Conservation (phyloP, 306 rosid species). For the Gastrolobium bilobum region DNA sequence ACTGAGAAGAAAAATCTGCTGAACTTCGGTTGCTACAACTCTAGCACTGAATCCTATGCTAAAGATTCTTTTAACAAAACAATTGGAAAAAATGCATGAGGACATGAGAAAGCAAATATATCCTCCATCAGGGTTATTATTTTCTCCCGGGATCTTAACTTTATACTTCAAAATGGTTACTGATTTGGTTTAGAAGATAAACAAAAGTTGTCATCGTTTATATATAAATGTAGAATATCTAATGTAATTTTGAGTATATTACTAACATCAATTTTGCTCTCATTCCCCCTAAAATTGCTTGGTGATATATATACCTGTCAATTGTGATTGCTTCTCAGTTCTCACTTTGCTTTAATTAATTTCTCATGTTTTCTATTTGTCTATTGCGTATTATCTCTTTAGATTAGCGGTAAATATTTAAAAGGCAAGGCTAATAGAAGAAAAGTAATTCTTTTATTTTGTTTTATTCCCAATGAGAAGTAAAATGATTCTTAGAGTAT, state of each 20-base stretch:
- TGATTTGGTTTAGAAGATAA: constrained; percentile 11
- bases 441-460: too few species aligned
- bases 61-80: constrained; percentile 24
- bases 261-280: background rate
- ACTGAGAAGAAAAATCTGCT: constrained; percentile 46
- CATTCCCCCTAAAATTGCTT: background rate
- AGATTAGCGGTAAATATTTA: too few species aligned
- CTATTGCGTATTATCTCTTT: too few species aligned
- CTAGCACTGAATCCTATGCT: background rate
- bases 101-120: background rate
- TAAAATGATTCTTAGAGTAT: too few species aligned
- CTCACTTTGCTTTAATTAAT: too few species aligned
- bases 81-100: constrained; percentile 30
- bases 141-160: background rate
- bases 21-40: constrained; percentile 34
- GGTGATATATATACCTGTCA: background rate
- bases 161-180: background rate
- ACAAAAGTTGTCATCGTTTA: background rate
- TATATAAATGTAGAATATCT: constrained; percentile 7
- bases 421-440: too few species aligned
- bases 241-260: constrained; percentile 15
- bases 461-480: too few species aligned
- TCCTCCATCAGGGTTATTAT: background rate
- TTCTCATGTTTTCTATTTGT: too few species aligned
- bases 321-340: too few species aligned